These are phyloP conservation scores for Boeremia lycopersici DNA, from an alignment of 2,329 filamentous ascomycete species.

Conservation along the genomic window DNA sequence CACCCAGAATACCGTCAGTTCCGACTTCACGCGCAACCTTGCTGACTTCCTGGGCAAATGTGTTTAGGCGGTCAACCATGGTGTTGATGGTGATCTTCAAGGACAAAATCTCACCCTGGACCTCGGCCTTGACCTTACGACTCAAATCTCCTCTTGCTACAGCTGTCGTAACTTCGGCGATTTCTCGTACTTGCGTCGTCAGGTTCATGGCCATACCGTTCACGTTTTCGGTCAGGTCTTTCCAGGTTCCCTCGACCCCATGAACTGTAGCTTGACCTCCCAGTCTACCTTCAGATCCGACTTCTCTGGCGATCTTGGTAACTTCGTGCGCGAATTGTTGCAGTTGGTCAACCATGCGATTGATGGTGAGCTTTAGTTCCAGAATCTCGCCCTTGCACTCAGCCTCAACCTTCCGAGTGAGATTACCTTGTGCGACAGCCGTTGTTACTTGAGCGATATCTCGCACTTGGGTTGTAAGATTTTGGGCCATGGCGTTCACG, in stretches of 20 bases:
- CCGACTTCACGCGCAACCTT: conserved; percentile 70
- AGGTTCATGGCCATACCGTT: conserved; percentile 61
- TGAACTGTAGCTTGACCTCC: conserved; percentile 60
- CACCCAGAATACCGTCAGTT: conserved; percentile 67
- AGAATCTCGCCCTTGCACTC: conserved; percentile 60
- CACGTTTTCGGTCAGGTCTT: conserved; percentile 60
- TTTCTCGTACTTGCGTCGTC: conserved; percentile 59
- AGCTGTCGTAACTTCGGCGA: conserved; percentile 59
- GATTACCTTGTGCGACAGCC: conserved; percentile 58
- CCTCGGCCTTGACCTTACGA: conserved; percentile 59
- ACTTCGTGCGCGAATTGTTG: conserved; percentile 61
- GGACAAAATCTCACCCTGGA: conserved; percentile 58
- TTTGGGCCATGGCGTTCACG: conserved; percentile 61
- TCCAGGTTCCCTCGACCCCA: conserved; percentile 60
- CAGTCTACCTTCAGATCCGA: conserved; percentile 58
- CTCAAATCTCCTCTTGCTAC: conserved; percentile 59
- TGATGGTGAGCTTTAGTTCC: conserved; percentile 59
- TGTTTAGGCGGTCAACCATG: conserved; percentile 69
- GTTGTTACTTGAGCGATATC: conserved; percentile 61
- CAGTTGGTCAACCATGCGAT: conserved; percentile 60
- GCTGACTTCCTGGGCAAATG: conserved; percentile 69
- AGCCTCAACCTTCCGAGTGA: conserved; percentile 59
- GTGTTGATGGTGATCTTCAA: conserved; percentile 85
- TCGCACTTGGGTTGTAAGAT: conserved; percentile 59
- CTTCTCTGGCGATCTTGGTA: conserved; percentile 59